A percentile compares a stretch with the other conserved stretches of the same genome.
phyloP scores from a whole-genome alignment of 2,329 filamentous ascomycete species.

The Scedosporium apiospermum region DNA sequence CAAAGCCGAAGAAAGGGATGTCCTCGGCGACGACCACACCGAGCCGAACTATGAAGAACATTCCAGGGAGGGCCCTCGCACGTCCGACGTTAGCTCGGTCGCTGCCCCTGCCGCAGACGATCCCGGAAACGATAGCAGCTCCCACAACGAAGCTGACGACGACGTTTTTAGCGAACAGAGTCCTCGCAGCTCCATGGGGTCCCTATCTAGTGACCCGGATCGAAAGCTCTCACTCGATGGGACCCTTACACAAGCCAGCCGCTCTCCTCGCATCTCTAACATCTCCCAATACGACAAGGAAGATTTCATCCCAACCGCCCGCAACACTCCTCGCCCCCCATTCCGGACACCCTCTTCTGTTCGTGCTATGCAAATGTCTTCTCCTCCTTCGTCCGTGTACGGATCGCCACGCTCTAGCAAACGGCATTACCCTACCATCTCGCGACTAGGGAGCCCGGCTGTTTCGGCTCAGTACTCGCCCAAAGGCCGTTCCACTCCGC shows the following conservation, averaged over 20 bases:
- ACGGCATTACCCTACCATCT: constrained; percentile 35
- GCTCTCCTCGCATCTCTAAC: constrained; percentile 38
- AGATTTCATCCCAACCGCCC: constrained; percentile 43
- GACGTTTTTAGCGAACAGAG: constrained; percentile 52
- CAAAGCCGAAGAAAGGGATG: neutral
- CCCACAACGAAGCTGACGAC: constrained; percentile 42
- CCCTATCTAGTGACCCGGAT: constrained; percentile 29
- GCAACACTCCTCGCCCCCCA: constrained; percentile 49
- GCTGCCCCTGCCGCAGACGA: neutral
- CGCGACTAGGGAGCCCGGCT: constrained; percentile 46
- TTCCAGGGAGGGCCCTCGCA: neutral
- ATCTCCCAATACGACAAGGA: constrained; percentile 40
- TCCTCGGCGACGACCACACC: neutral
- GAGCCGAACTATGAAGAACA: neutral
- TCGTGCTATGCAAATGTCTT: constrained; percentile 63
- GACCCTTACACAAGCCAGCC: constrained; percentile 18
- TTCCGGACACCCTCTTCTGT: constrained; percentile 64
- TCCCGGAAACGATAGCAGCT: constrained; percentile 31
- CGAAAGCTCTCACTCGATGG: constrained; percentile 8
- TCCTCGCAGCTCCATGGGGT: constrained; percentile 46
- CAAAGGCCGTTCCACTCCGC: constrained; percentile 43
- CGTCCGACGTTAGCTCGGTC: neutral
- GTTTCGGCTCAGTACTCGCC: constrained; percentile 43
- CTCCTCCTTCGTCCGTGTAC: constrained; percentile 48
- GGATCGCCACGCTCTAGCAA: constrained; percentile 48